Evolutionary conservation across 1,284 basidiomycete genomes (phyloP).

Genomic region (Microbotryomycetes sp.): DNA sequence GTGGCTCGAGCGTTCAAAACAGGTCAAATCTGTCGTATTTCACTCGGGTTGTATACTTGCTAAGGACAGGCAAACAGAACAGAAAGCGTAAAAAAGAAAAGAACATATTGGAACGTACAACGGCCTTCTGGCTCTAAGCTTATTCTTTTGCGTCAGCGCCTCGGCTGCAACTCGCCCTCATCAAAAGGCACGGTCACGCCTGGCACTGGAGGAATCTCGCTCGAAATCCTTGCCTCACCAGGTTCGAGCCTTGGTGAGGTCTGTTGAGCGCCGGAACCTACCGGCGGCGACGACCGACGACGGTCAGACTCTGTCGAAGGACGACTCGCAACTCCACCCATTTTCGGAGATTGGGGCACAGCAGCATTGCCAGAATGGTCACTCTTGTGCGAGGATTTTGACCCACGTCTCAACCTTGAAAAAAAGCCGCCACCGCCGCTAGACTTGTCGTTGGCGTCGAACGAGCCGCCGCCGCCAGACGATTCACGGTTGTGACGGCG

Average conservation of each 20-base stretch:
- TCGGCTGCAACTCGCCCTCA: neutral
- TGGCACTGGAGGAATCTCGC: neutral
- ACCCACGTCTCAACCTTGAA: neutral
- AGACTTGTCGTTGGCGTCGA: neutral
- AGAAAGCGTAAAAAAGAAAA: too few species aligned
- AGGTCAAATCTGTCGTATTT: too few species aligned
- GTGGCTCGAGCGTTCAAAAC: too few species aligned
- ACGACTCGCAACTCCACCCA: neutral
- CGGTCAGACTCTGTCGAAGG: neutral
- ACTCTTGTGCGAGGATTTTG: neutral
- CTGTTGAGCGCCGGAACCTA: too few species aligned
- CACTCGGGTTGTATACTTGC: too few species aligned
- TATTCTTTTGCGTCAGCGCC: too few species aligned
- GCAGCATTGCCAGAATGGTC: neutral
- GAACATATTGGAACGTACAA: too few species aligned
- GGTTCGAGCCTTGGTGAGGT: neutral
- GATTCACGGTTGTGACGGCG: neutral
- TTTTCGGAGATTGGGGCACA: neutral
- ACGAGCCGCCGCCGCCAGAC: neutral
- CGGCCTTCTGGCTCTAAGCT: too few species aligned
- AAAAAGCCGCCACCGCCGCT: neutral
- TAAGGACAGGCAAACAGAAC: too few species aligned
- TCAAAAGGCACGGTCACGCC: neutral
- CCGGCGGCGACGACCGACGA: neutral
- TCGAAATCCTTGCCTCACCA: neutral